Base-by-base conservation (phyloP, 1,139 yeast genomes). In the Meyerozyma carpophila region DNA sequence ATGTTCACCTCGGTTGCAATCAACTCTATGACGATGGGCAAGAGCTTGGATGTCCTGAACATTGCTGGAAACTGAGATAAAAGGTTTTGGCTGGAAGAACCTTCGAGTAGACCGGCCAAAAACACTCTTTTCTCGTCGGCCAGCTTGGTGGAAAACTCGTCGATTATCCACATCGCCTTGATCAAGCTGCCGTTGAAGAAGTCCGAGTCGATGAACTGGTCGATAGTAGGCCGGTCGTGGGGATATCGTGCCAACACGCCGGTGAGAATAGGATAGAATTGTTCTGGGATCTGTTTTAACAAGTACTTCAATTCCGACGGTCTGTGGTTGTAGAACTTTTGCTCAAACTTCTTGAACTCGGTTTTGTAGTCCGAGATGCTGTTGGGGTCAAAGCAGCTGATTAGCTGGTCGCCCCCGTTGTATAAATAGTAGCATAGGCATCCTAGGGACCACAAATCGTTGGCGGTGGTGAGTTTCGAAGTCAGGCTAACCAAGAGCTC, bases 401-500 rank as follows among this genome's bases (percentile, higher is more conserved):
- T 67, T 41, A 73, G 56, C 40, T 55, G 57, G 11, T 77, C 80
- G 1, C 76, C 75, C 13, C 65, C 55, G 49, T 77, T 75, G 54
- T 83, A 86, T 6, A 91, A 62, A 48, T 80, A 82, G 58, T 75
- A 82, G 2, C 90, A 79, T 47, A 93, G 62, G 52, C 89, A 77
- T 0, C 95, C 95, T 13, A 88, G 51, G 0, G 96, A 82, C 75
- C 93, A 93, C 37, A 88, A 77, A 58, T 93, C 98, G 55, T 86
- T 84, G 24, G 82, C 80, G 37, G 79, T 77, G 40, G 79, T 82
- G 14, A 87, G 66, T 50, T 61, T 61, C 50, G 58, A 60, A 31
- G 75, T 68, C 48, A 77, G 77, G 42, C 83, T 85, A 10, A 81
- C 54, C 1, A 86, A 66, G 21, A 86, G 63, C 54, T 85, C 93